These are phyloP conservation scores for Coniochaeta sp. DNA, from an alignment of 2,329 filamentous ascomycete species.

Conservation along the genomic window DNA sequence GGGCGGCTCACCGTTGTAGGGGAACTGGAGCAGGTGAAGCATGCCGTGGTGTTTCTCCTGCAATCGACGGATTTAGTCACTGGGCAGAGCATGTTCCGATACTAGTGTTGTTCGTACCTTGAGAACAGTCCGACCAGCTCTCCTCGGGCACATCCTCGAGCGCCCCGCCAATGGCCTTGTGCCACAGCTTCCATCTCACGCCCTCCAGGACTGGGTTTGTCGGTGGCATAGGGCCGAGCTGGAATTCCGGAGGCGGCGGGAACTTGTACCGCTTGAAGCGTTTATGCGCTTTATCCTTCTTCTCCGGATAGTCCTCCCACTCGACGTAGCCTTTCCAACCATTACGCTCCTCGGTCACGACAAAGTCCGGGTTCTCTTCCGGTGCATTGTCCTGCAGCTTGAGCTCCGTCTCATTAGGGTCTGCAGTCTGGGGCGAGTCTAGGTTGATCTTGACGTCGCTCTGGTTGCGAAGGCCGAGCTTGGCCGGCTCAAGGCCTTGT, in stretches of 20 bases:
- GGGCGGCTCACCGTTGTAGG: constrained; percentile 57
- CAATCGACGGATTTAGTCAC: background rate
- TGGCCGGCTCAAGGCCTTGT: background rate
- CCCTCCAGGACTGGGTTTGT: constrained; percentile 53
- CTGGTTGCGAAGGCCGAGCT: constrained; percentile 2
- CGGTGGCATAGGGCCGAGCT: constrained; percentile 44
- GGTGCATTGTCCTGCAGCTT: background rate
- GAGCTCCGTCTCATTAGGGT: constrained; percentile 1
- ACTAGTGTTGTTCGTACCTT: constrained; percentile 4
- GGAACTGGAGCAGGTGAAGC: constrained; percentile 56
- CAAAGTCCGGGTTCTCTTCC: background rate
- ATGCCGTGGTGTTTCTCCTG: constrained; percentile 53
- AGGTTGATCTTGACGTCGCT: constrained; percentile 1
- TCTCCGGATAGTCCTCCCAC: constrained; percentile 64
- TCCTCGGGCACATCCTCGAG: constrained; percentile 45
- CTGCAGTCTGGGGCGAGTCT: background rate
- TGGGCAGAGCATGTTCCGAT: no score
- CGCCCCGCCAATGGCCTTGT: constrained; percentile 35
- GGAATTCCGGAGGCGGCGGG: constrained; percentile 46
- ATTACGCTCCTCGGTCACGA: constrained; percentile 16
- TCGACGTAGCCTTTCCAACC: constrained; percentile 51
- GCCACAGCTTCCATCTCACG: constrained; percentile 51
- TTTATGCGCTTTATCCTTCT: constrained; percentile 51
- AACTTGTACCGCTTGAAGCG: constrained; percentile 47
- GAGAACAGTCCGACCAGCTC: constrained; percentile 47